Evolutionary conservation across 805 yeast genomes (phyloP), one percentile per base, ranked within the genome.

Genomic region (Starmerella vaccinii): DNA sequence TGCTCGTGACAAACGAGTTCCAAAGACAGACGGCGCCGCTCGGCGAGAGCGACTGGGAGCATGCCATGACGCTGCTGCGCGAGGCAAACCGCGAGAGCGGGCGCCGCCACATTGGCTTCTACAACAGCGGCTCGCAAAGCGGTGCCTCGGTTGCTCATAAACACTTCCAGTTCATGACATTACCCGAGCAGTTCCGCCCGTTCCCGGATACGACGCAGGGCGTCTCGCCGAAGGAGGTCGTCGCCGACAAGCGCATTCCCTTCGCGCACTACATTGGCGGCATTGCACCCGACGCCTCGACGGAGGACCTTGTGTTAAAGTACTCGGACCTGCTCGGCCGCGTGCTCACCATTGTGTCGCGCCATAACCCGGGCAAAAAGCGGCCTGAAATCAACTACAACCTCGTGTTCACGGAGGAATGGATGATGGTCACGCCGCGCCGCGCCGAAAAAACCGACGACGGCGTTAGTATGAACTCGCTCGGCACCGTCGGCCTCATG

Each of bases 131-230:
- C 7, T 78, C 80, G 18, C 74, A 78, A 58, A 79, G 94, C 55
- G 98, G 97, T 1, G 95, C 95, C n/a, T 87, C 96, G 0, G 92
- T 88, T 61, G 82, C 84, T 44, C 98, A 90, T 69, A 87, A 85
- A 63, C 98, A 90, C 67, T 67, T 92, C 55, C 98, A 92, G 67
- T 80, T 89, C 66, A 71, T 90, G 75, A 72, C 78, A 40, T 69
- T 84, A 40, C 94, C 95, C 1, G 63, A 68, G 7, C 53, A 71
- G 21, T 81, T 79, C 63, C 66, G 65, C 1, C 76, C 84, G 6
- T 79, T 76, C 62, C 82, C 85, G 47, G 81, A 78, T 42, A 54
- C 61, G 13, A 60, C 75, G n/a, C 69, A 74, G 16, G 47, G 51
- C 33, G 50, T 56, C 9, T 44, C 83, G 49, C 77, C 76, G 56